Evolutionary conservation across 2,329 filamentous ascomycete species (phyloP).

Genomic region (Lachnellula willkommii): DNA sequence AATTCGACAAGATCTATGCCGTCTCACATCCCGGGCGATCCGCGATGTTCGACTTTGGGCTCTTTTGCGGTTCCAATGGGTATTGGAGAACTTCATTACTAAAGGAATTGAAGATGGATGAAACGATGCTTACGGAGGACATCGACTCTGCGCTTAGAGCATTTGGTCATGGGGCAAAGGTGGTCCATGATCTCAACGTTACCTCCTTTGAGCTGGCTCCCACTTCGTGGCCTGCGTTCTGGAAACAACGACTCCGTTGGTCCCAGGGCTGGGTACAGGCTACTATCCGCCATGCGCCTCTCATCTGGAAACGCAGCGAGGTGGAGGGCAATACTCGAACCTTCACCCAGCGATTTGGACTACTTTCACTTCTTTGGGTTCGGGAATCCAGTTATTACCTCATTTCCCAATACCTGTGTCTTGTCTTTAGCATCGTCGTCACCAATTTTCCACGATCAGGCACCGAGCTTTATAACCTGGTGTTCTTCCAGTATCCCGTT

Average conservation of each 20-base stretch:
- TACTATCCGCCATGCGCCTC: conserved; percentile 37
- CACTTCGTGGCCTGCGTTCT: conserved; percentile 39
- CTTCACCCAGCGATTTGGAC: conserved; percentile 37
- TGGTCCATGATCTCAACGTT: conserved; percentile 44
- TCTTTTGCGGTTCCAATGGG: conserved; percentile 45
- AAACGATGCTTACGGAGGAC: conserved; percentile 45
- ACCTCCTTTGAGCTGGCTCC: conserved; percentile 45
- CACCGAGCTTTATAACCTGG: conserved; percentile 34
- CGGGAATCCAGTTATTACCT: conserved; percentile 44
- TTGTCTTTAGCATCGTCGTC: conserved; percentile 42
- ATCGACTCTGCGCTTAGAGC: conserved; percentile 45
- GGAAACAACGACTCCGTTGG: conserved; percentile 47
- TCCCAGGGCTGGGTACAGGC: conserved; percentile 47
- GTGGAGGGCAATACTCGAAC: conserved; percentile 30
- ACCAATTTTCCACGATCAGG: conserved; percentile 38
- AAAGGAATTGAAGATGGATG: conserved; percentile 43
- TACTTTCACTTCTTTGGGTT: conserved; percentile 41
- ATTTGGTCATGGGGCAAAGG: conserved; percentile 34
- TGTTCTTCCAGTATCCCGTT: conserved; percentile 45
- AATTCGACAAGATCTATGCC: conserved; percentile 48
- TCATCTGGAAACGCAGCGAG: conserved; percentile 37
- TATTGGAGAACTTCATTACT: conserved; percentile 43
- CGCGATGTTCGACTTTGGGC: conserved; percentile 42
- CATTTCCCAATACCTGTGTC: conserved; percentile 43
- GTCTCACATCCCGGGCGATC: conserved; percentile 45